These are phyloP conservation scores for Nitzschia inconspicua DNA, from an alignment of 108 stramenopile genomes.

Conservation along the genomic window DNA sequence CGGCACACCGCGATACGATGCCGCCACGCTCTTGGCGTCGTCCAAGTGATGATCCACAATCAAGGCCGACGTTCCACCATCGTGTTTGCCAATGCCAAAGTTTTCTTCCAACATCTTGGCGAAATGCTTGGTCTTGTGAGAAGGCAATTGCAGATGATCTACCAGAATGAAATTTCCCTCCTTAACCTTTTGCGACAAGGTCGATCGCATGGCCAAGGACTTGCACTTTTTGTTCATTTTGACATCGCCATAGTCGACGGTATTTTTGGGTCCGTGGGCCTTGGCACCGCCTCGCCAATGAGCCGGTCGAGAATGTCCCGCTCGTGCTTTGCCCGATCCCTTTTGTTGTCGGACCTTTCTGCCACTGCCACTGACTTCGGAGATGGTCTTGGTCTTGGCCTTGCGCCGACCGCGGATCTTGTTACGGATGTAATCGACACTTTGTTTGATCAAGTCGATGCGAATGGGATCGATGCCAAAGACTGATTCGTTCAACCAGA, in stretches of 20 bases:
- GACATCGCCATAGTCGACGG: slow-evolving; percentile 71
- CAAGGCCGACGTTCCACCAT: slow-evolving; percentile 51
- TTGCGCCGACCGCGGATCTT: slow-evolving; percentile 76
- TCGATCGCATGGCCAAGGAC: slow-evolving; percentile 65
- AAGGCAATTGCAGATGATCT: slow-evolving; percentile 47
- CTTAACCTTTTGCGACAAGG: slow-evolving; percentile 73
- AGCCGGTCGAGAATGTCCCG: slow-evolving; percentile 84
- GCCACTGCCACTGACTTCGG: slow-evolving; percentile 74
- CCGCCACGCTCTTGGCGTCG: slow-evolving; percentile 4
- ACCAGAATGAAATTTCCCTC: slow-evolving; percentile 79
- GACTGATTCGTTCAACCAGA: slow-evolving; percentile 55
- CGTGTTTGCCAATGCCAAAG: slow-evolving; percentile 45
- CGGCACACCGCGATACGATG: slow-evolving; percentile 59
- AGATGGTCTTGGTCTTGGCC: slow-evolving; percentile 82
- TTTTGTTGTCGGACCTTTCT: slow-evolving; percentile 88
- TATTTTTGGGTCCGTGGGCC: slow-evolving; percentile 88
- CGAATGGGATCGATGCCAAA: slow-evolving; percentile 76
- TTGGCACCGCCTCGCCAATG: slow-evolving; percentile 94
- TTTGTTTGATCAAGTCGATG: slow-evolving; percentile 71
- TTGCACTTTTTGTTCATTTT: slow-evolving; percentile 89
- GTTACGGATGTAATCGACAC: slow-evolving; percentile 75
- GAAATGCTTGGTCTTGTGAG: slow-evolving; percentile 68
- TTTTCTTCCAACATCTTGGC: slow-evolving; percentile 36
- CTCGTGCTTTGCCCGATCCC: slow-evolving; percentile 81
- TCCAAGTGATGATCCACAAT: slow-evolving; percentile 61